These are phyloP conservation scores for Mrakia hoshinonis DNA, from an alignment of 768 basidiomycete species.

Conservation along the genomic window DNA sequence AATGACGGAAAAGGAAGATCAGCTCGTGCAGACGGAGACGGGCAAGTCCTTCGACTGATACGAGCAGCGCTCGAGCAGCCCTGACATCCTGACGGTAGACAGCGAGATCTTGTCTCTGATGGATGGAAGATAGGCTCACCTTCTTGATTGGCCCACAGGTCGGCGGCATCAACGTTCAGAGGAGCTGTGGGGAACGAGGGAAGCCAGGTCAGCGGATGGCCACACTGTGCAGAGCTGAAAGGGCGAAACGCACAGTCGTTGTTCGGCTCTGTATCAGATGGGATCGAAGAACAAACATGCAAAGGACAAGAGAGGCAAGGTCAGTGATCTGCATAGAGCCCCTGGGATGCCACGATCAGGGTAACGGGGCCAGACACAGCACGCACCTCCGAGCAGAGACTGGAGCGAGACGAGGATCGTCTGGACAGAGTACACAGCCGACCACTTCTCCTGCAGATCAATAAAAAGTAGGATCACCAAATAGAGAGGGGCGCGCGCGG, in stretches of 20 bases:
- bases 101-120: too few relatives aligned
- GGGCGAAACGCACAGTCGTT: constrained; percentile 50
- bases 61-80: too few relatives aligned
- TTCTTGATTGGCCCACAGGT: constrained; percentile 64
- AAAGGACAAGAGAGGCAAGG: not conserved
- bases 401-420: constrained; percentile 81
- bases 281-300: not conserved
- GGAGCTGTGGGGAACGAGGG: too few relatives aligned
- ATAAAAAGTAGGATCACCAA: not conserved
- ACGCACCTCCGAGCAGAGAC: constrained; percentile 72
- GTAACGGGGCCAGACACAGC: not conserved
- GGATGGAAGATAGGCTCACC: too few relatives aligned
- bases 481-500: not conserved
- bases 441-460: constrained; percentile 44
- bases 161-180: constrained; percentile 75
- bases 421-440: constrained; percentile 83
- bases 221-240: not conserved
- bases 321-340: not conserved
- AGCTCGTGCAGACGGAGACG: not conserved
- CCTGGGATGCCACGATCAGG: not conserved
- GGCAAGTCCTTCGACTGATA: too few relatives aligned
- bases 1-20: not conserved
- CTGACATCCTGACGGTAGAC: too few relatives aligned
- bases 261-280: constrained; percentile 61
- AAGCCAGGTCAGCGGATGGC: not conserved